A percentile compares a stretch with the other conserved stretches of the same genome.
Evolutionary conservation across 2,329 filamentous ascomycete species (phyloP).

Genomic region (Alternaria consortialis): DNA sequence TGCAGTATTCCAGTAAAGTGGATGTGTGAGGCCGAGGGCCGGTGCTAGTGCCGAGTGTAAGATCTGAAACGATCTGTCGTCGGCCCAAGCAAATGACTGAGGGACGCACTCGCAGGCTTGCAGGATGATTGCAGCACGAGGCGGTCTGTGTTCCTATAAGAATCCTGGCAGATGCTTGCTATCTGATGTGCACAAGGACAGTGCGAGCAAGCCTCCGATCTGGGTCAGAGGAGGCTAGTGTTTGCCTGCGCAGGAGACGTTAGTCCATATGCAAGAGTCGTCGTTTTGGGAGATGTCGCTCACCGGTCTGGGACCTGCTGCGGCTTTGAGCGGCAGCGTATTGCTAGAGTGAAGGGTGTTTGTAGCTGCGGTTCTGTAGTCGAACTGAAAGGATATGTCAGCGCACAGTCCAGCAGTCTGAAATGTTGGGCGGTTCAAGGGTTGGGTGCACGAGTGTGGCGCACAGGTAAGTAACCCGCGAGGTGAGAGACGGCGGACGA

Average conservation of each 20-base stretch:
- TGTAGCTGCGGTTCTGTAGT: constrained; percentile 38
- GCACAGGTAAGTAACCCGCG: constrained; percentile 42
- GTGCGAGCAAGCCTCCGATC: constrained; percentile 42
- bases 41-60: constrained; percentile 44
- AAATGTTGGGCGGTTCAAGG: constrained; percentile 38
- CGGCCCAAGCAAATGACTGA: constrained; percentile 47
- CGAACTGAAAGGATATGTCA: constrained; percentile 40
- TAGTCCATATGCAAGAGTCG: constrained; percentile 34
- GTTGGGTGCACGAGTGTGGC: constrained; percentile 49
- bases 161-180: constrained; percentile 44
- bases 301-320: constrained; percentile 33
- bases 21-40: constrained; percentile 45
- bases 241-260: constrained; percentile 44
- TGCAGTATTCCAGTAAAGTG: constrained; percentile 50
- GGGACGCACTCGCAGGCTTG: constrained; percentile 44
- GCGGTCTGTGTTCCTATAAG: constrained; percentile 51
- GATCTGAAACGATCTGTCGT: constrained; percentile 52
- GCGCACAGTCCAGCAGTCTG: constrained; percentile 33
- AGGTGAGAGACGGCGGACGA: constrained; percentile 47
- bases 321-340: constrained; percentile 24
- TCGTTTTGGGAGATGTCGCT: constrained; percentile 29
- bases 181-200: constrained; percentile 44
- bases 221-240: constrained; percentile 35
- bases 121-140: constrained; percentile 51
- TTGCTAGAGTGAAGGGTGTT: constrained; percentile 28